Percentiles rank a stretch among this genome's conserved stretches.
phyloP scores from a whole-genome alignment of 2,329 filamentous ascomycete genomes.

The Colletotrichum lupini region DNA sequence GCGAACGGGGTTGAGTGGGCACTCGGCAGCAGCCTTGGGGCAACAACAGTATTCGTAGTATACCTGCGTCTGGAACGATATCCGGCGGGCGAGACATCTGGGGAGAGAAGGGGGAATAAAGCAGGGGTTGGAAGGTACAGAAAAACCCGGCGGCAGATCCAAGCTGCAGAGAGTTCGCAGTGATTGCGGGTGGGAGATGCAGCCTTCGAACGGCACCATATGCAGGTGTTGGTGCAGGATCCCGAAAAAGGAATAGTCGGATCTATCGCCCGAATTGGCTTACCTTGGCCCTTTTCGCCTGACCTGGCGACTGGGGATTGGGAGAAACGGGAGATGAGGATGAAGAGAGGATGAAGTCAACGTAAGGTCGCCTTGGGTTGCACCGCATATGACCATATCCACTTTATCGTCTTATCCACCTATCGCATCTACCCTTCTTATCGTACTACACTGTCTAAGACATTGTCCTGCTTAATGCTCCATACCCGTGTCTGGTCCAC shows the following conservation, averaged over 20 bases:
- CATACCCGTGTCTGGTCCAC: background rate
- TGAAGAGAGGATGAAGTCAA: background rate
- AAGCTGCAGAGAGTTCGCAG: background rate
- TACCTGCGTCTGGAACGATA: background rate
- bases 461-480: background rate
- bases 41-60: background rate
- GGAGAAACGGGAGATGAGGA: background rate
- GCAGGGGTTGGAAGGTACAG: background rate
- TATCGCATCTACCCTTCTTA: background rate
- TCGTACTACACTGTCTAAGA: background rate
- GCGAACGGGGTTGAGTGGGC: background rate
- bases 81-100: background rate
- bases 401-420: background rate
- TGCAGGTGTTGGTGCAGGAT: background rate
- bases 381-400: background rate
- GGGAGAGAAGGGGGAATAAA: background rate
- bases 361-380: background rate
- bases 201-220: slow-evolving; percentile 2
- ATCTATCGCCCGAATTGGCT: slow-evolving; percentile 22
- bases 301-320: background rate
- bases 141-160: background rate
- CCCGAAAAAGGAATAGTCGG: slow-evolving; percentile 25
- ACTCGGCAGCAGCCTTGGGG: background rate
- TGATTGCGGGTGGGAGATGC: background rate
- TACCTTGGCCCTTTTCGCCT: slow-evolving; percentile 4